phyloP scores from a whole-genome alignment of 2,329 filamentous ascomycete genomes.

The Dactylellina drechsleri region DNA sequence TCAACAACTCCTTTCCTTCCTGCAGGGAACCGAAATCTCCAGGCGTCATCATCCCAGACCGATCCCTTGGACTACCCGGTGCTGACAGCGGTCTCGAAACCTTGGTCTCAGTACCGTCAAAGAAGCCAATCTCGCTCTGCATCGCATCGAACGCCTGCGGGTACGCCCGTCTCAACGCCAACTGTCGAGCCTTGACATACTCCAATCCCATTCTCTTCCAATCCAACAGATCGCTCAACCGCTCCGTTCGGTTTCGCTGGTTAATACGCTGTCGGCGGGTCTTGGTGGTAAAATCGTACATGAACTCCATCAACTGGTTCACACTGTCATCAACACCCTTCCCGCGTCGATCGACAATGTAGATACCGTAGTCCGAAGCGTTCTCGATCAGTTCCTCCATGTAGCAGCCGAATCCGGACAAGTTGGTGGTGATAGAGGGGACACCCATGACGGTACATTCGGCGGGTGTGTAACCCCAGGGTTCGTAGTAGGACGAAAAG shows the following conservation, averaged over 20 bases:
- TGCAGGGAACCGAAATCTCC: constrained; percentile 97
- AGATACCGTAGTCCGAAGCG: constrained; percentile 96
- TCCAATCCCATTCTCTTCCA: constrained; percentile 99
- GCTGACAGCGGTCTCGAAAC: constrained; percentile 93
- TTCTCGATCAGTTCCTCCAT: constrained; percentile 99
- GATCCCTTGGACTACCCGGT: constrained; percentile 88
- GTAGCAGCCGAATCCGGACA: constrained; percentile 98
- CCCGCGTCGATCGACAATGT: constrained; percentile 93
- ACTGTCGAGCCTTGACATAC: constrained; percentile 95
- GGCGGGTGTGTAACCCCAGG: constrained; percentile 97
- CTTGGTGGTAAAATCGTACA: constrained; percentile 95
- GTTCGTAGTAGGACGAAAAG: constrained; percentile 98
- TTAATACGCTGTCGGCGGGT: constrained; percentile 97
- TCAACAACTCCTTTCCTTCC: constrained; percentile 90
- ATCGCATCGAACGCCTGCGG: constrained; percentile 77
- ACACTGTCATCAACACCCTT: constrained; percentile 98
- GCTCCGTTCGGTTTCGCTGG: constrained; percentile 95
- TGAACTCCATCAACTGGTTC: constrained; percentile 89
- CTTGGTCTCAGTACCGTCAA: constrained; percentile 92
- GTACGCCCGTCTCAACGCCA: constrained; percentile 91
- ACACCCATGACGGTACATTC: constrained; percentile 99
- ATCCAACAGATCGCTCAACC: constrained; percentile 91
- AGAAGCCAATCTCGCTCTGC: constrained; percentile 83
- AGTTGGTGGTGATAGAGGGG: constrained; percentile 95
- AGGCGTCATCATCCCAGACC: constrained; percentile 97